Evolutionary conservation across 2,329 filamentous ascomycete genomes (phyloP), one percentile per base, ranked within the genome.

Genomic region (Fusarium sacchari): DNA sequence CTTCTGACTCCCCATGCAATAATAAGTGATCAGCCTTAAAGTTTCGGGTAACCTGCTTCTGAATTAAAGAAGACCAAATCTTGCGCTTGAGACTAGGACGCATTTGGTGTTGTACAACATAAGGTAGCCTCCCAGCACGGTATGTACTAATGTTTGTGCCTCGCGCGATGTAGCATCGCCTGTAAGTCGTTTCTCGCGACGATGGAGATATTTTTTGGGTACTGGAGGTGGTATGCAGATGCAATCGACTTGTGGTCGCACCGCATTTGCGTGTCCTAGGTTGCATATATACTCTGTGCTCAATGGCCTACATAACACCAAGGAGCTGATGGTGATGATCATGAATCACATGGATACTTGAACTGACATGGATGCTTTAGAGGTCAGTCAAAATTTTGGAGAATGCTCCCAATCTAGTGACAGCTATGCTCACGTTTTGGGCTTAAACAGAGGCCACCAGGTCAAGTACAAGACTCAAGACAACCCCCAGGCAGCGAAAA

Each of bases 241-340:
- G 26, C 50, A 55, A 57, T 52, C 61, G 30, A 53, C 49, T 39
- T 68, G 50, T 30, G 60, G 52, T 67, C 50, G 47, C 72, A 72
- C 56, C 50, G 49, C 67, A 63, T 55, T 50, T 50, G 62, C 36
- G 40, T 44, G 58, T 64, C 39, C 53, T n/a, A 26, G 42, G 42
- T 34, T 63, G 34, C 47, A 42, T 58, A 55, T 56, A 58, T 65
- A 65, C 62, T 56, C 42, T 67, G 32, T 58, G 44, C 49, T 53
- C n/a, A 46, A 56, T 36, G 37, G 46, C 36, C 28, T 53, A 42
- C 59, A 50, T 36, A 22, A 20, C 32, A 60, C 26, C 28, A 55
- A 44, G n/a, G 26, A n/a, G 24, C 32, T 43, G 50, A 28, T 30
- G 56, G 24, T 42, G 26, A 30, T 49, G 20, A 28, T 46, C n/a